Conservation (phyloP, 331 rosid genomes). For the Erythrophleum ivorense region DNA sequence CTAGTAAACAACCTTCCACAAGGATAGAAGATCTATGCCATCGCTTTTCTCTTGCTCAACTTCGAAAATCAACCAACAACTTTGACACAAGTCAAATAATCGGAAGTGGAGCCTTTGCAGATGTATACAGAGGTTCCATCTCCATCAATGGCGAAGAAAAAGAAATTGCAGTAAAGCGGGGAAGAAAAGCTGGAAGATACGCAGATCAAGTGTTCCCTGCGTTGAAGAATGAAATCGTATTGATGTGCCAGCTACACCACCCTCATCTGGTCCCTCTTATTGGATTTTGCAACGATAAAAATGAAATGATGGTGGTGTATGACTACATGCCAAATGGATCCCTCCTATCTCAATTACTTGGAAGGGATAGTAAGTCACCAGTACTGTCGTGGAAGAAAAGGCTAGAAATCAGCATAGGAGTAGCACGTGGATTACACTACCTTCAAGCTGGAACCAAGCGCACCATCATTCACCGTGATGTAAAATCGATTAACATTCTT, state of each 20-base stretch:
- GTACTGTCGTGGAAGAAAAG: constrained; percentile 34
- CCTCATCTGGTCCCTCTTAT: neutral
- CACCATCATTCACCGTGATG: constrained; percentile 15
- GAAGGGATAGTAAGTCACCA: neutral
- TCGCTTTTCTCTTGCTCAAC: neutral
- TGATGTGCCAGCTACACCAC: constrained; percentile 19
- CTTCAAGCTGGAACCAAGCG: neutral
- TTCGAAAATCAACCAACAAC: neutral
- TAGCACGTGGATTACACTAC: neutral
- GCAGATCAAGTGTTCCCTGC: too few species aligned
- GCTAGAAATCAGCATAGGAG: neutral
- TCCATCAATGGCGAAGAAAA: neutral
- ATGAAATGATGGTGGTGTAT: neutral
- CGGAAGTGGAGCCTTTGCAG: neutral
- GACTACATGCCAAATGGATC: neutral
- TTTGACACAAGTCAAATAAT: neutral
- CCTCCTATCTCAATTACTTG: neutral
- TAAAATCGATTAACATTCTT: constrained; percentile 20
- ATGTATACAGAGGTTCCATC: constrained; percentile 26
- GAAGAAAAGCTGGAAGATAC: accelerated
- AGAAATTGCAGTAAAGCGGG: neutral
- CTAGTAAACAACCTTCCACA: constrained; percentile 6
- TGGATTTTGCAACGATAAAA: neutral
- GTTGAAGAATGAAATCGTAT: neutral
- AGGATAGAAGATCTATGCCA: constrained; percentile 30